Evolutionary conservation across 208 protist genomes (phyloP).

Genomic region (Vickermania ingenoplastis): DNA sequence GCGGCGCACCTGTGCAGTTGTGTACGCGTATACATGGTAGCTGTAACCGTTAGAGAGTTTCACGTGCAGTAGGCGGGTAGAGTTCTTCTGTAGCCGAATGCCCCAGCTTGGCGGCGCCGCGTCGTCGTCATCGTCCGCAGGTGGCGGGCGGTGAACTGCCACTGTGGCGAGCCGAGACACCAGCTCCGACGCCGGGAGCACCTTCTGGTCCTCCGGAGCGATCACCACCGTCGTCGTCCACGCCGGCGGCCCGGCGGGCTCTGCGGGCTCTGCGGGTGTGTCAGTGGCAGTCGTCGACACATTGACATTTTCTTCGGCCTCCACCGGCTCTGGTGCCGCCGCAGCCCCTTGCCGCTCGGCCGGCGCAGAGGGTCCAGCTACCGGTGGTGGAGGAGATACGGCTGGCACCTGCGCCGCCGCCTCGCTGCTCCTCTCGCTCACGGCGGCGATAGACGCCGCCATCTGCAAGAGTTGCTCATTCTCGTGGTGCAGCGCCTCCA

Average conservation of each 20-base stretch:
- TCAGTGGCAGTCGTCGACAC: too few relatives aligned
- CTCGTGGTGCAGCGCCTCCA: too few relatives aligned
- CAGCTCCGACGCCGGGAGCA: conserved; percentile 21
- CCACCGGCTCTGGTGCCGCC: too few relatives aligned
- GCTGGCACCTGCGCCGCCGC: too few relatives aligned
- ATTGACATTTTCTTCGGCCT: too few relatives aligned
- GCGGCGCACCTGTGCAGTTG: conserved; percentile 46
- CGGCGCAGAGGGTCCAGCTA: too few relatives aligned
- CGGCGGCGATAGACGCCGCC: too few relatives aligned
- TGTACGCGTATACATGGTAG: conserved; percentile 65
- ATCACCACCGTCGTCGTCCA: conserved; percentile 11
- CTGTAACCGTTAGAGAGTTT: conserved; percentile 45
- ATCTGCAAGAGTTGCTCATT: too few relatives aligned
- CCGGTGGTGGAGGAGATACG: too few relatives aligned
- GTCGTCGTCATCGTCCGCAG: conserved; percentile 9
- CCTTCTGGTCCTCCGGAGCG: conserved; percentile 12
- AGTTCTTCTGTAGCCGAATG: conserved; percentile 50
- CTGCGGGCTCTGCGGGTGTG: not conserved
- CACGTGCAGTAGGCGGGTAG: conserved; percentile 32
- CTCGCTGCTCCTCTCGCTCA: too few relatives aligned
- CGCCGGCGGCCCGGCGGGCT: not conserved
- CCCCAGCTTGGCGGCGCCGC: conserved; percentile 46
- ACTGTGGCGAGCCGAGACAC: conserved; percentile 42
- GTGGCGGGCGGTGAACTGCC: conserved; percentile 42
- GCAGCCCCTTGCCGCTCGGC: too few relatives aligned